These are phyloP conservation scores for Solanum paucissectum DNA, from an alignment of 257 asterid genomes.

Conservation along the genomic window DNA sequence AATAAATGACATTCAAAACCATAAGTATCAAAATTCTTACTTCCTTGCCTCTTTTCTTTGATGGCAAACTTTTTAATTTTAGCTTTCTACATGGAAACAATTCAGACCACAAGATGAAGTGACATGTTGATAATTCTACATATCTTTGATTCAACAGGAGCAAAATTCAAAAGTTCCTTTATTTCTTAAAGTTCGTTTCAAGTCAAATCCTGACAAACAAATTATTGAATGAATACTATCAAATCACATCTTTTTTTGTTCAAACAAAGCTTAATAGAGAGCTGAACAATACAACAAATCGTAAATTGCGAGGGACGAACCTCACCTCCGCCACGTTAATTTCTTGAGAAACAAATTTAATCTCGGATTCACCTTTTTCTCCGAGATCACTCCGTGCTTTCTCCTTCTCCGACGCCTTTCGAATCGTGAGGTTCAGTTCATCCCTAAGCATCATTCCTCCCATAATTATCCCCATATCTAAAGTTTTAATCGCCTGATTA, in stretches of 20 bases:
- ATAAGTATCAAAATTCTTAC: neutral
- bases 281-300: neutral
- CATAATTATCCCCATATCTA: constrained; percentile 93
- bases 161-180: neutral
- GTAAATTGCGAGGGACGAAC: constrained; percentile 30
- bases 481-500: constrained; percentile 38
- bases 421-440: constrained; percentile 38
- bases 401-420: constrained; percentile 13
- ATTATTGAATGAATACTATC: neutral
- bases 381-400: constrained; percentile 1
- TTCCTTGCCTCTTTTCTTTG: neutral
- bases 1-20: neutral
- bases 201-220: neutral
- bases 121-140: neutral
- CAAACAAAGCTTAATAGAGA: neutral
- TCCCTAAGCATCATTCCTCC: constrained; percentile 65
- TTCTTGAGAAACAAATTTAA: constrained; percentile 14
- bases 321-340: constrained; percentile 85
- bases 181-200: neutral
- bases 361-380: neutral
- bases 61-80: neutral
- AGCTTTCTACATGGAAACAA: neutral
- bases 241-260: neutral
- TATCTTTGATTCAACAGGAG: neutral
- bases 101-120: neutral